Percentiles rank a stretch among this genome's conserved stretches.
Evolutionary conservation across 2,329 filamentous ascomycete species (phyloP).

Genomic region (Monilinia aucupariae): DNA sequence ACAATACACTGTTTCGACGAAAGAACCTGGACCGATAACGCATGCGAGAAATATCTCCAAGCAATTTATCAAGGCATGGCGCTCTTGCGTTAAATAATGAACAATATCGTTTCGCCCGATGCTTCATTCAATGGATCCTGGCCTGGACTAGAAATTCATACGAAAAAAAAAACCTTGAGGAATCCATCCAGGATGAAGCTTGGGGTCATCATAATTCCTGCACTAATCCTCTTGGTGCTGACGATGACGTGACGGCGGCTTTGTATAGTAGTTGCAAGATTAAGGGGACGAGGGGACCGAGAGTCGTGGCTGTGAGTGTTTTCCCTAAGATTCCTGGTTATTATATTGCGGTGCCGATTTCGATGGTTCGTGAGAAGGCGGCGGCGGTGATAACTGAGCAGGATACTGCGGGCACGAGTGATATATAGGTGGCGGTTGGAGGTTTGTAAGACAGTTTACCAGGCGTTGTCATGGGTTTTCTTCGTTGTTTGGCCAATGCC

Average conservation of each 20-base stretch:
- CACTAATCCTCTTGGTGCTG: constrained; percentile 45
- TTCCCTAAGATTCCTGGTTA: constrained; percentile 49
- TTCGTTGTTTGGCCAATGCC: background rate
- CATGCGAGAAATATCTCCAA: constrained; percentile 20
- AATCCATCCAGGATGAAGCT: constrained; percentile 45
- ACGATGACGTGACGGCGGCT: constrained; percentile 45
- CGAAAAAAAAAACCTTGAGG: constrained; percentile 37
- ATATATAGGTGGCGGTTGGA: background rate
- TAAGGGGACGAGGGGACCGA: constrained; percentile 37
- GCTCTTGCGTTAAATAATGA: constrained; percentile 35
- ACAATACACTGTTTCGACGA: constrained; percentile 53
- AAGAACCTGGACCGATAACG: background rate
- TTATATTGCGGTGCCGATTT: constrained; percentile 47
- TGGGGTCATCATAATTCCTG: constrained; percentile 56
- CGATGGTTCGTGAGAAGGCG: constrained; percentile 57
- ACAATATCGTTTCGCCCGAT: constrained; percentile 37
- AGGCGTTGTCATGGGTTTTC: background rate
- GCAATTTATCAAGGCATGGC: constrained; percentile 21
- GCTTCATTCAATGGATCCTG: constrained; percentile 40
- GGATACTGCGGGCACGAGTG: background rate
- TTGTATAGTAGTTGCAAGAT: constrained; percentile 38
- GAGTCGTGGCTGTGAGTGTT: constrained; percentile 55
- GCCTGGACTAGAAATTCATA: constrained; percentile 39
- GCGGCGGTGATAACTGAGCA: constrained; percentile 18
- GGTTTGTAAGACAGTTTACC: background rate